Evolutionary conservation across 345 rosid species (phyloP), one percentile per base, ranked within the genome.

Genomic region (Gossypium arboreum): DNA sequence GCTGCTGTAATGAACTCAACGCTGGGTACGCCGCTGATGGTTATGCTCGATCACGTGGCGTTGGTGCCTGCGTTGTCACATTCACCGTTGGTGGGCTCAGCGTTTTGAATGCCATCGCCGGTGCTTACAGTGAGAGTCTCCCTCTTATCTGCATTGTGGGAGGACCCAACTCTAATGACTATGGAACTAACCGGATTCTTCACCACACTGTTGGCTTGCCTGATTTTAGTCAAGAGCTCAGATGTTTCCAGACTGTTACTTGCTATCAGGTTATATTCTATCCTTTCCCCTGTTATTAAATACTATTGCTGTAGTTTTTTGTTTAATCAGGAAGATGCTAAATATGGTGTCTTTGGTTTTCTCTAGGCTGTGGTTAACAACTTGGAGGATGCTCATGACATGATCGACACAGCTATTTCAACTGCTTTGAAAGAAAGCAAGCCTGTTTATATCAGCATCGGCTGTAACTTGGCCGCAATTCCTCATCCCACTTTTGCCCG

Each of bases 1-100:
- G 97, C 29, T 91, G 94, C 88, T 91, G 94, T 68, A 91, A 91
- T 80, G 97, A 91, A 84, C 92, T 91, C 55, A 89, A 89, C 80
- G 94, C 92, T 9, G 97, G 97, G 17, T 91, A 91, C 57, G 97
- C 97, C 4, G 94, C 97, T 5, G 94, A 91, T 29, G 97, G 97
- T 1, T 91, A 81, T 74, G 97, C 97, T 0, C 74, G 63, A 24
- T 77, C 87, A 1, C 93, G 93, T 8, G 92, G 97, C 2, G 88
- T 91, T 22, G 97, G 97, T 2, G 97, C 97, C 3, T 91, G 97
- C 75, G 93, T 84, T 16, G 97, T 89, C 16, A 89, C 97, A 41
- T 91, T 91, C 80, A 84, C 92, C 7, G 97, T 91, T 34, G 97
- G 97, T 8, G 97, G 97, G 20, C 89, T 91, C 7, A 91, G 97